phyloP scores from a whole-genome alignment of 495 filamentous ascomycete genomes.

The Aspergillus hancockii region DNA sequence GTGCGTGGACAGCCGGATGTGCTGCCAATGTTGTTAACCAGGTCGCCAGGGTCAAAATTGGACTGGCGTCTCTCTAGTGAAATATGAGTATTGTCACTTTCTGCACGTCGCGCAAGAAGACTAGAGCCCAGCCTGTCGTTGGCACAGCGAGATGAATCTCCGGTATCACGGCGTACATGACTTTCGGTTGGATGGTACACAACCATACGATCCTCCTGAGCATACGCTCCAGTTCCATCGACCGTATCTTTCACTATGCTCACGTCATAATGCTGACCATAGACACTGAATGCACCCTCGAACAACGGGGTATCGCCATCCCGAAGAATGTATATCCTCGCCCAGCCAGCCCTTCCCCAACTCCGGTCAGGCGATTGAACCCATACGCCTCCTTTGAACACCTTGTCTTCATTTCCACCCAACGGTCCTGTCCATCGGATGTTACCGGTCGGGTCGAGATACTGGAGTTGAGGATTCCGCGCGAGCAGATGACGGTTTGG shows the following conservation, averaged over 20 bases:
- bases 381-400: constrained; percentile 11
- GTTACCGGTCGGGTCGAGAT: neutral
- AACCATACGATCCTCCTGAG: constrained; percentile 46
- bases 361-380: neutral
- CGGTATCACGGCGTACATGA: neutral
- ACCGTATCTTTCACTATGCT: neutral
- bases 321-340: constrained; percentile 66
- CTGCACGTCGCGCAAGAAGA: neutral
- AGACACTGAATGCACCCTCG: constrained; percentile 75
- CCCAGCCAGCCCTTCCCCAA: constrained; percentile 79
- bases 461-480: constrained; percentile 9
- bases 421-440: constrained; percentile 1
- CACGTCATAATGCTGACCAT: constrained; percentile 69
- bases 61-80: constrained; percentile 59
- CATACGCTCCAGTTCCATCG: constrained; percentile 23
- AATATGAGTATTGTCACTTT: neutral
- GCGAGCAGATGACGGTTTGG: constrained; percentile 18
- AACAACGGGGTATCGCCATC: constrained; percentile 77
- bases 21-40: constrained; percentile 62
- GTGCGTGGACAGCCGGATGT: constrained; percentile 76
- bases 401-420: neutral
- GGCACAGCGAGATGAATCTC: constrained; percentile 4
- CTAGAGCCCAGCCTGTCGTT: neutral
- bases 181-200: constrained; percentile 48
- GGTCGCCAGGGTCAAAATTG: neutral